phyloP scores from a whole-genome alignment of 352 stramenopile species.

The Pythium utonaiense region DNA sequence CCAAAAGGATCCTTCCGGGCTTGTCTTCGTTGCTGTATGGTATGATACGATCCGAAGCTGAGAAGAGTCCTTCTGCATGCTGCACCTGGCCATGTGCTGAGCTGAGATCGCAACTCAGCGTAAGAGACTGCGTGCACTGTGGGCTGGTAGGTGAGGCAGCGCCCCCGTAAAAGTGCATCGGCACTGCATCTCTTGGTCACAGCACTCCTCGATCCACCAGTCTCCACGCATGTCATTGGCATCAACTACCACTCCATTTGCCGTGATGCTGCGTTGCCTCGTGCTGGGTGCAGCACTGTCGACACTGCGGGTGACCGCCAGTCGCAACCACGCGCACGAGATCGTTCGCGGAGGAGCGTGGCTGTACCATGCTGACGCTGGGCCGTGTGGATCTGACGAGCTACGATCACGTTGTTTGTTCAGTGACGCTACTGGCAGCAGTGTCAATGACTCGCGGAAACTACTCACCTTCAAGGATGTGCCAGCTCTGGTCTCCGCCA shows the following conservation, averaged over 20 bases:
- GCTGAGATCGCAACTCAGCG: neutral
- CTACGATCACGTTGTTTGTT: neutral
- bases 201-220: neutral
- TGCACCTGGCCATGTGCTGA: neutral
- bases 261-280: neutral
- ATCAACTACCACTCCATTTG: neutral
- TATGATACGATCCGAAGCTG: too few relatives aligned
- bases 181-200: neutral
- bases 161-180: neutral
- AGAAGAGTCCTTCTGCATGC: too few relatives aligned
- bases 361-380: conserved; percentile 4
- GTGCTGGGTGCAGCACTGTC: neutral
- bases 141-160: neutral
- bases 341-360: conserved; percentile 5
- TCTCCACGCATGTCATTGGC: neutral
- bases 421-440: neutral
- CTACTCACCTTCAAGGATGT: neutral
- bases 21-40: too few relatives aligned
- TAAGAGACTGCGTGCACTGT: neutral
- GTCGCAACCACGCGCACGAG: neutral
- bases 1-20: too few relatives aligned
- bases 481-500: neutral
- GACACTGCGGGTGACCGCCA: neutral
- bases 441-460: neutral
- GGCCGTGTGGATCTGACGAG: conserved; percentile 4